These are phyloP conservation scores for Plasmodium adleri DNA, from an alignment of 169 alveolate genomes.

Conservation along the genomic window DNA sequence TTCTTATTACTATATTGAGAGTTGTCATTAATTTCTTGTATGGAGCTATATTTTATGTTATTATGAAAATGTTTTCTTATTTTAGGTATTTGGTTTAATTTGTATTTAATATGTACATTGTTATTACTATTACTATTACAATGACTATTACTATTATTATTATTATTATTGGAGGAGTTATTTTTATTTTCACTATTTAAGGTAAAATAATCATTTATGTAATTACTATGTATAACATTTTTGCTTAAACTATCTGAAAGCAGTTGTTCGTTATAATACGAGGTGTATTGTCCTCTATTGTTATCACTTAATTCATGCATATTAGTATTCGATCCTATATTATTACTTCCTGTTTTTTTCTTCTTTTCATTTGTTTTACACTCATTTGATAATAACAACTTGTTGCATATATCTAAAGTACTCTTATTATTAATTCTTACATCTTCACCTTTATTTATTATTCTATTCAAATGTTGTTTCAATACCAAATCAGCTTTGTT, in stretches of 20 bases:
- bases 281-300: conserved; percentile 52
- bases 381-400: conserved; percentile 13
- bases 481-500: conserved; percentile 36
- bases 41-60: conserved; percentile 71
- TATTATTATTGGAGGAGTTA: too few species aligned
- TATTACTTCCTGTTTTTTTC: conserved; percentile 21
- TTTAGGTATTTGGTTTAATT: conserved; percentile 35
- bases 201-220: conserved; percentile 64
- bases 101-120: conserved; percentile 52
- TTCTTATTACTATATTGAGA: background rate
- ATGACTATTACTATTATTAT: too few species aligned
- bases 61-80: conserved; percentile 14
- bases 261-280: conserved; percentile 33
- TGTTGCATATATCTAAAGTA: conserved; percentile 17
- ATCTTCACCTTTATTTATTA: conserved; percentile 59
- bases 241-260: conserved; percentile 7
- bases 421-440: conserved; percentile 38
- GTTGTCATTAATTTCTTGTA: conserved; percentile 62
- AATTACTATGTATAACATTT: conserved; percentile 59
- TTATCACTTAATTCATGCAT: conserved; percentile 19
- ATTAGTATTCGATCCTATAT: conserved; percentile 22
- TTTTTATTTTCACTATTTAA: conserved; percentile 10
- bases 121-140: too few species aligned
- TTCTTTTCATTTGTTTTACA: conserved; percentile 31
- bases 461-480: conserved; percentile 26